Evolutionary conservation across 1,284 basidiomycete species (phyloP), one percentile per base, ranked within the genome.

Genomic region (Irpex rosettiformis): DNA sequence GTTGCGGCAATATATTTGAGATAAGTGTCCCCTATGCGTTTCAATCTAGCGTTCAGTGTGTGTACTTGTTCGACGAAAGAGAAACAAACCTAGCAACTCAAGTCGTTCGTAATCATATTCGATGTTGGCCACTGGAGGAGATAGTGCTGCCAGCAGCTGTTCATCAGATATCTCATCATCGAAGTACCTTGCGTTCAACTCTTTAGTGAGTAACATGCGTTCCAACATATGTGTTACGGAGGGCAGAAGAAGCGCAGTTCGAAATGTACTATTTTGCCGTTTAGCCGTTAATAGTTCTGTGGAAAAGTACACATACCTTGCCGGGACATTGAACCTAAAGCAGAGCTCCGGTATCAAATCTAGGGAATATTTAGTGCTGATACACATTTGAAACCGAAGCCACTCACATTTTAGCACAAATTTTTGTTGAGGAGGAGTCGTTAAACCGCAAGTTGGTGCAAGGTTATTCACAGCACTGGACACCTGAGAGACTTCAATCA

Each of bases 301-400:
- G n/a, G n/a, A n/a, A n/a, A n/a, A n/a, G 30, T 2, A 10, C 18
- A 43, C 70, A 60, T 64, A 88, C 91, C 87, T 89, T 18, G 88
- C 87, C 30, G 91, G 83, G 58, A 93, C 76, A 3, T 84, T 86
- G 66, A 83, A 86, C 67, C 84, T 88, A 28, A 77, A 78, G 67
- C 86, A 89, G 10, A 91, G 74, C 68, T 93, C 90, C 16, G 91
- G 90, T 60, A 93, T 89, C 53, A 91, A 75, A 69, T 88, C 90
- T 91, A 60, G 22, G 22, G 60, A 48, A 52, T 10, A 45, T 53
- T 29, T 51, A 30, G 22, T 25, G 7, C n/a, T 1, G 22, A 40
- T 24, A 27, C 47, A 18, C 52, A 33, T 58, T 51, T 58, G 62
- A 43, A n/a, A 24, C 16, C 10, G 10, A 47, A n/a, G 6, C 30